Percentiles rank a stretch among this genome's conserved stretches.
phyloP scores from a whole-genome alignment of 2,329 filamentous ascomycete genomes.

The Corniculantispora saksenae region DNA sequence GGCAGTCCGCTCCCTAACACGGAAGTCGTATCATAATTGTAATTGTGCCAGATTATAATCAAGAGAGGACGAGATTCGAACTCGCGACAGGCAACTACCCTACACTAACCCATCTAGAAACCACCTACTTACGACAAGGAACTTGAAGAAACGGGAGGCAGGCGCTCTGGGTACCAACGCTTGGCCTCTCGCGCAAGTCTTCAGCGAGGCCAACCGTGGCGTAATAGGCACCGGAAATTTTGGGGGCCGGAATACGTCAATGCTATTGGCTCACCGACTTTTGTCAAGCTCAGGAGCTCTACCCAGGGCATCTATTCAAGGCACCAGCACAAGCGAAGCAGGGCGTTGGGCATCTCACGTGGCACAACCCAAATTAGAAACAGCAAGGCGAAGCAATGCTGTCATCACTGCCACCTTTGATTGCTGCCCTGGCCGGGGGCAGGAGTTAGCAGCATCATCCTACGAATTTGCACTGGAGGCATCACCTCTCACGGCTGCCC shows the following conservation, averaged over 20 bases:
- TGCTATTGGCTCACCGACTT: constrained; percentile 17
- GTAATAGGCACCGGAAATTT: background rate
- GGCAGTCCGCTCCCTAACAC: no score
- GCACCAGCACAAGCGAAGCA: background rate
- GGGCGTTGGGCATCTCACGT: constrained; percentile 3
- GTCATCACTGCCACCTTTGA: background rate
- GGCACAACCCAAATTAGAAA: background rate
- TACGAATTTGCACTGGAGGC: background rate
- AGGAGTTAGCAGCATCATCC: background rate
- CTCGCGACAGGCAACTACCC: no score
- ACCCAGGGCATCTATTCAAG: background rate
- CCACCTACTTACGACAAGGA: no score
- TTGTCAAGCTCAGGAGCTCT: background rate
- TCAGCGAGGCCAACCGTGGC: background rate
- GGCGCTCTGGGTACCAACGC: background rate
- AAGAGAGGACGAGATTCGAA: no score
- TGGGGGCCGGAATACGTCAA: background rate
- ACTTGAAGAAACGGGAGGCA: background rate
- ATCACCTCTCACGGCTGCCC: constrained; percentile 13
- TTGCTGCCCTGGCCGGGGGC: background rate
- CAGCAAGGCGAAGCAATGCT: background rate
- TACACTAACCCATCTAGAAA: no score
- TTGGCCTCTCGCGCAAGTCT: background rate
- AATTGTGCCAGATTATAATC: no score
- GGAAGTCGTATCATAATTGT: no score